Evolutionary conservation across 768 basidiomycete genomes (phyloP).

Genomic region (Saitozyma podzolica): DNA sequence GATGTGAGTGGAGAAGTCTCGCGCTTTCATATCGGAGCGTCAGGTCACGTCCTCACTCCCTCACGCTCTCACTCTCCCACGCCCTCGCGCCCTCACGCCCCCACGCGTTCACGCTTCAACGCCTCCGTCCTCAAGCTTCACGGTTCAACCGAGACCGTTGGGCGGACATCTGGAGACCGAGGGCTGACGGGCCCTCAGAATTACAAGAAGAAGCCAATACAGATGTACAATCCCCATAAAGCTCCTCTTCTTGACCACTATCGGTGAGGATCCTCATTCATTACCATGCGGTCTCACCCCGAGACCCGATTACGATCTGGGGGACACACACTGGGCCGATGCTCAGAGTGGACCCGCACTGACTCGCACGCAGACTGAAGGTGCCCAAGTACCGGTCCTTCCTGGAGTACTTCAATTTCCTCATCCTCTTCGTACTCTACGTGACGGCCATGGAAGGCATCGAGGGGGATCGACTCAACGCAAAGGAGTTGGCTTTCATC

Average conservation of each 20-base stretch:
- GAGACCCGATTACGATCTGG: constrained; percentile 32
- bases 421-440: constrained; percentile 81
- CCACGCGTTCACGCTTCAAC: no score
- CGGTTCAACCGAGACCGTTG: no score
- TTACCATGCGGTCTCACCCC: constrained; percentile 38
- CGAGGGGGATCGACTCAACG: constrained; percentile 64
- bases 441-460: constrained; percentile 77
- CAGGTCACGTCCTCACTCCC: no score
- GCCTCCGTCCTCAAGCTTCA: no score
- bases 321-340: no score
- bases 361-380: constrained; percentile 60
- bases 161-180: constrained; percentile 1
- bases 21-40: no score
- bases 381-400: constrained; percentile 89
- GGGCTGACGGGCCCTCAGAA: constrained; percentile 59
- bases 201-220: constrained; percentile 86
- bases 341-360: neutral
- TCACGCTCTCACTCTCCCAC: no score
- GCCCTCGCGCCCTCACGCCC: no score
- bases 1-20: constrained; percentile 60
- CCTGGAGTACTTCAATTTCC: constrained; percentile 83
- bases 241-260: constrained; percentile 95
- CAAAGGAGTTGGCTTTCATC: constrained; percentile 74
- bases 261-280: constrained; percentile 59
- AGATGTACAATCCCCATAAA: constrained; percentile 91